phyloP scores from a whole-genome alignment of 768 basidiomycete genomes.

The Gautieria morchelliformis region DNA sequence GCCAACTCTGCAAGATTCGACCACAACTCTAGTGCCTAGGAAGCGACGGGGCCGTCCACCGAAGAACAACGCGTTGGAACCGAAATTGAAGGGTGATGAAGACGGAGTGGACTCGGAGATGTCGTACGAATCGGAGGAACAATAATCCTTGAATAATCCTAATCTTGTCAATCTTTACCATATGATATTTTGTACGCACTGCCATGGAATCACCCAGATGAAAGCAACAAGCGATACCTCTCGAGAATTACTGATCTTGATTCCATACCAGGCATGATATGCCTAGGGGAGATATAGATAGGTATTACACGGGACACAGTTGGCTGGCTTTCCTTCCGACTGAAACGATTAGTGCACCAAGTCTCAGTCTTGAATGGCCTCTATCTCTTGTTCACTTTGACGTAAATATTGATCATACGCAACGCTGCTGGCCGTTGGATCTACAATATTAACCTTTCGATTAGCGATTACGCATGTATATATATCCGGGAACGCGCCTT shows the following conservation, averaged over 20 bases:
- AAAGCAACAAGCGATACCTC: too few species aligned
- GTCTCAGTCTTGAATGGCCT: slow-evolving; percentile 52
- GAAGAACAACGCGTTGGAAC: not conserved
- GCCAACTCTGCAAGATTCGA: not conserved
- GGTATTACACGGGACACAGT: too few species aligned
- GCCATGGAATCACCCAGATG: too few species aligned
- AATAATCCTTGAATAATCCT: not conserved
- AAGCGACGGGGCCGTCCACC: slow-evolving; percentile 2
- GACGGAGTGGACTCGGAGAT: not conserved
- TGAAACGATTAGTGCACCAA: too few species aligned
- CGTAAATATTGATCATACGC: slow-evolving; percentile 47
- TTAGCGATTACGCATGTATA: not conserved
- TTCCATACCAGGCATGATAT: too few species aligned
- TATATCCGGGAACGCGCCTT: slow-evolving; percentile 30
- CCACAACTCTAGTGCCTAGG: not conserved
- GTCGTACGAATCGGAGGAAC: slow-evolving; percentile 7
- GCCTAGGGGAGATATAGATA: too few species aligned
- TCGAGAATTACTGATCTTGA: too few species aligned
- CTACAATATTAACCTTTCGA: slow-evolving; percentile 1
- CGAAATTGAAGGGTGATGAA: not conserved
- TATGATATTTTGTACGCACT: too few species aligned
- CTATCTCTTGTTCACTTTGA: slow-evolving; percentile 45
- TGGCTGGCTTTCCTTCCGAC: too few species aligned
- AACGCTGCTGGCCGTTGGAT: slow-evolving; percentile 32
- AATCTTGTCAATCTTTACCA: too few species aligned